phyloP scores from a whole-genome alignment of 768 basidiomycete genomes.

The Rubroboletus pulcherrimus region DNA sequence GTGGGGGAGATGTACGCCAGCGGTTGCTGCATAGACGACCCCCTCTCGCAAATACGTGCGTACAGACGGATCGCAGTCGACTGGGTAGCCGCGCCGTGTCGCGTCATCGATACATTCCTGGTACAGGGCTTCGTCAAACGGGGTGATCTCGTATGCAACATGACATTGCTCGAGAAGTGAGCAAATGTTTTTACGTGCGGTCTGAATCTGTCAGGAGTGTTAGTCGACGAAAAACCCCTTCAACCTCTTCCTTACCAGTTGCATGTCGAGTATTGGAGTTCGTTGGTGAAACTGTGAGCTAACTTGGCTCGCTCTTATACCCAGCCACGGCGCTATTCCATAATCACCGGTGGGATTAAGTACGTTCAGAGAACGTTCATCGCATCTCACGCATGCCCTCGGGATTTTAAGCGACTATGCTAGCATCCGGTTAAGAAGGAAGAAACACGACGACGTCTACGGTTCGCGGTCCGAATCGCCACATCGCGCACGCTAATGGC shows the following conservation, averaged over 20 bases:
- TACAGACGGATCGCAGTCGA: conserved; percentile 20
- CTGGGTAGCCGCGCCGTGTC: conserved; percentile 22
- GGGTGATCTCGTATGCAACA: conserved; percentile 9
- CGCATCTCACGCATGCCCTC: no score
- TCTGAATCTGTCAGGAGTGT: conserved; percentile 7
- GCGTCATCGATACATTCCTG: conserved; percentile 24
- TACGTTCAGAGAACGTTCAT: conserved; percentile 2
- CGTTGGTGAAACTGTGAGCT: neutral
- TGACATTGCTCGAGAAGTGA: conserved; percentile 16
- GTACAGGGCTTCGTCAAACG: conserved; percentile 16
- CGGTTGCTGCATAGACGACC: conserved; percentile 23
- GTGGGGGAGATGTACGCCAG: conserved; percentile 29
- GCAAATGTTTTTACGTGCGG: conserved; percentile 10
- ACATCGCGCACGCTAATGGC: neutral
- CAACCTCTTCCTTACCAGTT: conserved; percentile 5
- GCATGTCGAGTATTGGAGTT: conserved; percentile 1
- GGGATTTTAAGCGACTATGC: neutral
- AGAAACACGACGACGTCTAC: neutral
- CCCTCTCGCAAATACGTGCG: conserved; percentile 33
- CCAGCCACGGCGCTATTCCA: neutral
- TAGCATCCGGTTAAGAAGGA: neutral
- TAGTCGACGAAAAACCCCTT: neutral
- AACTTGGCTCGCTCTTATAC: conserved; percentile 4
- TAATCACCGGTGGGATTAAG: neutral
- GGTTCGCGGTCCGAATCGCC: neutral